Evolutionary conservation across 73 alveolate genomes (phyloP).

Genomic region (Paramecium octaurelia): DNA sequence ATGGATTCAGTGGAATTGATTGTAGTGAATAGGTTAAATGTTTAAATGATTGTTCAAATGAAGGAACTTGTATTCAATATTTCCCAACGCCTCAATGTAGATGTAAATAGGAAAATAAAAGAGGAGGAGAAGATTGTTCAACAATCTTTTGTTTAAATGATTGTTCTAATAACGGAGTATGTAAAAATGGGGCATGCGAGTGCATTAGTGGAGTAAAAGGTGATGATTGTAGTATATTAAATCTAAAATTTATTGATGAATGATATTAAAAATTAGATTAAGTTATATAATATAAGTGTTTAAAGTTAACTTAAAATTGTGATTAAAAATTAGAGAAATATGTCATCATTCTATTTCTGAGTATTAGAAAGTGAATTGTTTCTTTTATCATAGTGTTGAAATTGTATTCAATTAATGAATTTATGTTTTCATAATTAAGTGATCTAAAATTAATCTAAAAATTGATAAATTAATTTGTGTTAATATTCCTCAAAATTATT

Average conservation of each 20-base stretch:
- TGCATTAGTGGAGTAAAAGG: background rate
- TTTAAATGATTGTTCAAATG: background rate
- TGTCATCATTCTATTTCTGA: too few relatives aligned
- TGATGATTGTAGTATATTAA: background rate
- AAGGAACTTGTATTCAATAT: background rate
- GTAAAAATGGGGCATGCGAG: background rate
- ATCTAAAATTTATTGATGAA: background rate
- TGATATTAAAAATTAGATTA: background rate
- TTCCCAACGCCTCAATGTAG: constrained; percentile 16
- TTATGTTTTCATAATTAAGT: too few relatives aligned
- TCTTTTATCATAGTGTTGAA: too few relatives aligned
- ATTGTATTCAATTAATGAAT: too few relatives aligned
- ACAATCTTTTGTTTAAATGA: constrained; percentile 5
- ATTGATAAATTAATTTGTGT: too few relatives aligned
- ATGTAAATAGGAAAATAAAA: background rate
- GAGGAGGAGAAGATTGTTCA: constrained; percentile 35
- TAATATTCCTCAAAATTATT: too few relatives aligned
- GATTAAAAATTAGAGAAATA: too few relatives aligned
- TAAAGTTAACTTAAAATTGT: too few relatives aligned
- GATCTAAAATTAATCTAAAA: too few relatives aligned
- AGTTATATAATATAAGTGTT: background rate
- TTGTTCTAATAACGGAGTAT: constrained; percentile 28
- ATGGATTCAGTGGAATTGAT: background rate
- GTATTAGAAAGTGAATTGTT: too few relatives aligned
- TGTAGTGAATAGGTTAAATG: background rate